These are phyloP conservation scores for Cyclotella distinguenda DNA, from an alignment of 108 stramenopile genomes.

Conservation along the genomic window DNA sequence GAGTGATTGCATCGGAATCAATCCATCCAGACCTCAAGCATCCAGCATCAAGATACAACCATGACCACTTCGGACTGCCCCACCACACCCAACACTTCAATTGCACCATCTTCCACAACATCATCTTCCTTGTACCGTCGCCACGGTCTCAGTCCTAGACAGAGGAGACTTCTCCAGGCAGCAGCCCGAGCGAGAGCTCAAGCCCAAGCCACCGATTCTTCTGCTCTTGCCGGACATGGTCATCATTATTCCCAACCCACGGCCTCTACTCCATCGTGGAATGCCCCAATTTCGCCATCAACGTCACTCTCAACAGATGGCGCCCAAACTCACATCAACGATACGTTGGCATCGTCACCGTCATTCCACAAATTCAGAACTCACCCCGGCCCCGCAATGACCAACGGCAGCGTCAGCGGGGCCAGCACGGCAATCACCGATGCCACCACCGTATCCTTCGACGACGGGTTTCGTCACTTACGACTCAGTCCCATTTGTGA, in stretches of 20 bases:
- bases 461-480: not conserved
- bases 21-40: too few relatives aligned
- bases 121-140: conserved; percentile 14
- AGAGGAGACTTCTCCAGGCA: conserved; percentile 26
- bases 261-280: not conserved
- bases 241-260: too few relatives aligned
- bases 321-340: not conserved
- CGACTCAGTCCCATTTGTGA: conserved; percentile 1
- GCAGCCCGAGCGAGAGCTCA: conserved; percentile 21
- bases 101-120: conserved; percentile 5
- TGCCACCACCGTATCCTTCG: conserved; percentile 18
- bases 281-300: too few relatives aligned
- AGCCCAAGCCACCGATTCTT: not conserved
- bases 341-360: not conserved
- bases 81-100: not conserved
- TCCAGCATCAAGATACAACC: too few relatives aligned
- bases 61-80: not conserved
- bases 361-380: not conserved
- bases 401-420: conserved; percentile 4
- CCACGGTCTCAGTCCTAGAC: conserved; percentile 25
- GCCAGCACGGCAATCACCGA: conserved; percentile 13
- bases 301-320: too few relatives aligned
- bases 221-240: not conserved
- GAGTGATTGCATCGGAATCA: too few relatives aligned
- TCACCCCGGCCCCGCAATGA: not conserved